Percentiles rank a stretch among this genome's conserved stretches.
These are phyloP conservation scores for Fusarium graminum DNA, from an alignment of 2,329 filamentous ascomycete species.

Conservation along the genomic window DNA sequence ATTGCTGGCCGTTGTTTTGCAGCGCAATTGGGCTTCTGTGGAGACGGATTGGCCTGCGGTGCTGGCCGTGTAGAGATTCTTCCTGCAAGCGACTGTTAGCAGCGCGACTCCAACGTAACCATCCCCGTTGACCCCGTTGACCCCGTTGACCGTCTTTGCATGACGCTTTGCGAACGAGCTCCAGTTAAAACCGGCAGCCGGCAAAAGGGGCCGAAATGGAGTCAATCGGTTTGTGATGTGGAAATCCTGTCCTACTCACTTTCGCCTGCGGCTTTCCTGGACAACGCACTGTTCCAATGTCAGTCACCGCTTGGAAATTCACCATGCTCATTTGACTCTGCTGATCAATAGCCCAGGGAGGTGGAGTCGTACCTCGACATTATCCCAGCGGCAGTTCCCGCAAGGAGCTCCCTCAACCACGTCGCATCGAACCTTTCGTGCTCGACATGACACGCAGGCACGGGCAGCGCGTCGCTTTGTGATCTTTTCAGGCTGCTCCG, in stretches of 20 bases:
- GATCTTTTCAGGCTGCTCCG: slow-evolving; percentile 59
- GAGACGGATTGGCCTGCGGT: slow-evolving; percentile 52
- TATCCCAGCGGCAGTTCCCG: slow-evolving; percentile 86
- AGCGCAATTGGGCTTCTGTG: slow-evolving; percentile 62
- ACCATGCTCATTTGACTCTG: slow-evolving; percentile 18
- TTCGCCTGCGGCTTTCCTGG: slow-evolving; percentile 86
- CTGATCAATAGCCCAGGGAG: slow-evolving; percentile 15
- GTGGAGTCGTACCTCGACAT: slow-evolving; percentile 68
- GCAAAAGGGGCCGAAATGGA: slow-evolving; percentile 15
- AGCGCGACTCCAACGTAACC: slow-evolving; percentile 26
- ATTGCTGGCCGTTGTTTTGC: slow-evolving; percentile 55
- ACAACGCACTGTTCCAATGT: slow-evolving; percentile 68
- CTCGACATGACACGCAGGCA: slow-evolving; percentile 88
- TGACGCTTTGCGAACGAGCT: slow-evolving; percentile 33
- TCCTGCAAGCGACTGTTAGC: slow-evolving; percentile 55
- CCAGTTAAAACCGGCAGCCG: slow-evolving; percentile 22
- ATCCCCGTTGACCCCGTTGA: slow-evolving; percentile 11
- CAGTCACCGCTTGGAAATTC: slow-evolving; percentile 34
- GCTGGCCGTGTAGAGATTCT: slow-evolving; percentile 59
- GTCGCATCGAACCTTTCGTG: slow-evolving; percentile 93
- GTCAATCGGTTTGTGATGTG: slow-evolving; percentile 25
- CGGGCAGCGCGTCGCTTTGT: slow-evolving; percentile 89
- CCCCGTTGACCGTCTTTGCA: slow-evolving; percentile 5
- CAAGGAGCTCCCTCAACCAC: slow-evolving; percentile 90
- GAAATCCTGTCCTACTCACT: slow-evolving; percentile 68